Conservation (phyloP, 495 filamentous ascomycete species). For the Hypoxylon fuscum region DNA sequence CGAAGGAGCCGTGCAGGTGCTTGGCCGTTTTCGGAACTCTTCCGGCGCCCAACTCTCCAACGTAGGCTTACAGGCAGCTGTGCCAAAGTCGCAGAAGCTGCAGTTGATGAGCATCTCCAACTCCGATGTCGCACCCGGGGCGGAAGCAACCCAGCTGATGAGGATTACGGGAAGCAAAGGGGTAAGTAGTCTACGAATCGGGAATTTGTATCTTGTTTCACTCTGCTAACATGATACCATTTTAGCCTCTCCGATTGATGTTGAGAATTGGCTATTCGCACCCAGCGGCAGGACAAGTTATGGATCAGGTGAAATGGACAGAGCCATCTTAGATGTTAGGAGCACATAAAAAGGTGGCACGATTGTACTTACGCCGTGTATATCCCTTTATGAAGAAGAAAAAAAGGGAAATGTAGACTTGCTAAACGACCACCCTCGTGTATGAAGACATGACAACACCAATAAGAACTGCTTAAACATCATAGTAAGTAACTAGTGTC, state of each 20-base stretch:
- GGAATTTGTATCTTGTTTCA: slow-evolving; percentile 30
- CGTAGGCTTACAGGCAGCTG: slow-evolving; percentile 89
- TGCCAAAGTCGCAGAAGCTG: slow-evolving; percentile 93
- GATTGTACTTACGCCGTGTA: slow-evolving; percentile 6
- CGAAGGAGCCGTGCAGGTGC: slow-evolving; percentile 74
- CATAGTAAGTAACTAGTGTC: too few relatives aligned
- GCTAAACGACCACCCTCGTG: background rate
- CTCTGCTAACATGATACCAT: slow-evolving; percentile 39
- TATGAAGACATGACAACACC: background rate
- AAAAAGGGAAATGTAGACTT: slow-evolving; percentile 7
- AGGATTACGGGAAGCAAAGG: slow-evolving; percentile 83
- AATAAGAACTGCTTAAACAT: too few relatives aligned
- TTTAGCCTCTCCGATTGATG: slow-evolving; percentile 73
- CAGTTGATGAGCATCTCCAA: slow-evolving; percentile 88
- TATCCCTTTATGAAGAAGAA: slow-evolving; percentile 6
- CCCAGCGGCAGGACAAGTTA: slow-evolving; percentile 72
- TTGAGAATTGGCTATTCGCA: slow-evolving; percentile 84
- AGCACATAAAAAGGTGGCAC: slow-evolving; percentile 26
- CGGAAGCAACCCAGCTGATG: slow-evolving; percentile 89
- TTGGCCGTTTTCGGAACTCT: slow-evolving; percentile 83
- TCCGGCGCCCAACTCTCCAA: slow-evolving; percentile 71
- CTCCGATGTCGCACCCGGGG: slow-evolving; percentile 75
- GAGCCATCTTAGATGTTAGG: slow-evolving; percentile 66
- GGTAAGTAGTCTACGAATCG: slow-evolving; percentile 65
- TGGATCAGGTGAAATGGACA: slow-evolving; percentile 95